Evolutionary conservation across 2,329 filamentous ascomycete species (phyloP).

Genomic region (Trichoderma sp.): DNA sequence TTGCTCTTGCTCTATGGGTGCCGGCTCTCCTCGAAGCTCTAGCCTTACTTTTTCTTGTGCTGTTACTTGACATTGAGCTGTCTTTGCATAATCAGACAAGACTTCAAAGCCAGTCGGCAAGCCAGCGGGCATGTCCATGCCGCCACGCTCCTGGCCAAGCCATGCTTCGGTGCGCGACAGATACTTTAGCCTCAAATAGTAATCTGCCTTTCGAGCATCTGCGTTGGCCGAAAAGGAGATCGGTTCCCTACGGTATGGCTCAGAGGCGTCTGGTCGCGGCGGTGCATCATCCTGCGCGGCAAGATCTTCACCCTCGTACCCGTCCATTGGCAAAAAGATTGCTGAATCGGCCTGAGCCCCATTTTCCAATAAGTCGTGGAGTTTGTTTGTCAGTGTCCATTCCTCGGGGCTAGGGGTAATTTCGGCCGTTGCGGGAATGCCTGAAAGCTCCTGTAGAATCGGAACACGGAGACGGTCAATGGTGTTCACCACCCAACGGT

Average conservation of each 20-base stretch:
- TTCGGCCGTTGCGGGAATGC: background rate
- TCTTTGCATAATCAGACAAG: background rate
- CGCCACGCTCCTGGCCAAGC: background rate
- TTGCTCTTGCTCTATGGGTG: background rate
- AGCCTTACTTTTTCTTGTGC: conserved; percentile 5
- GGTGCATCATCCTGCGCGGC: conserved; percentile 19
- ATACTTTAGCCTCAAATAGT: conserved; percentile 21
- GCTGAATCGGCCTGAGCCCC: conserved; percentile 26
- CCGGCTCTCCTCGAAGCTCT: conserved; percentile 23
- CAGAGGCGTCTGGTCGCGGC: background rate
- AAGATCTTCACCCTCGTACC: conserved; percentile 28
- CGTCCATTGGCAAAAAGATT: conserved; percentile 31
- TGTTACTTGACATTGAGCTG: background rate
- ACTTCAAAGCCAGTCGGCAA: conserved; percentile 6
- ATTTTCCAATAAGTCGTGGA: conserved; percentile 28
- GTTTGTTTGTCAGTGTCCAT: conserved; percentile 25
- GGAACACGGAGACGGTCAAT: conserved; percentile 26
- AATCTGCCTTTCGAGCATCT: conserved; percentile 14
- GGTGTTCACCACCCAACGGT: conserved; percentile 29
- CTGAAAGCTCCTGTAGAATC: conserved; percentile 13
- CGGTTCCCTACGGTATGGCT: conserved; percentile 8
- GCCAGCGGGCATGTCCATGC: background rate
- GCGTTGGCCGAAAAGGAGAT: conserved; percentile 22
- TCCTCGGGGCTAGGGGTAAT: background rate
- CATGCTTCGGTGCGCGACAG: conserved; percentile 13